These are phyloP conservation scores for Trebouxiophyceae sp. DNA, from an alignment of 163 green algal species.

Conservation along the genomic window DNA sequence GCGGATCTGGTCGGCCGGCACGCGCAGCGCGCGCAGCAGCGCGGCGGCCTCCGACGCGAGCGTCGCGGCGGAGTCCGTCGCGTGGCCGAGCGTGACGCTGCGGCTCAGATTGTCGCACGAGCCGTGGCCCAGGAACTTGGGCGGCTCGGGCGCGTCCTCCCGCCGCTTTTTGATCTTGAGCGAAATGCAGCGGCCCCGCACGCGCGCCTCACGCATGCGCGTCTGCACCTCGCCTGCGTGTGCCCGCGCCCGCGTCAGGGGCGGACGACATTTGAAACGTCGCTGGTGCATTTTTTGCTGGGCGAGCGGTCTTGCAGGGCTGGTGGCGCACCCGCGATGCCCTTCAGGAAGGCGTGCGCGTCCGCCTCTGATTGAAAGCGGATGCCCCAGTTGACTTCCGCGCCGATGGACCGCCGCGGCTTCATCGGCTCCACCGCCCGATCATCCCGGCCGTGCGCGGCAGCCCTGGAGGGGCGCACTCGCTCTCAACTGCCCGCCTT, in stretches of 20 bases:
- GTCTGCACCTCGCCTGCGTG: conserved; percentile 39
- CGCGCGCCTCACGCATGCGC: conserved; percentile 25
- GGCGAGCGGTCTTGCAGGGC: too few relatives aligned
- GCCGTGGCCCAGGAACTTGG: conserved; percentile 60
- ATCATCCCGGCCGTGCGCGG: conserved; percentile 3
- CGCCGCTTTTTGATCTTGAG: conserved; percentile 67
- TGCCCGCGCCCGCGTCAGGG: too few relatives aligned
- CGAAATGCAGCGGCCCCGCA: conserved; percentile 41
- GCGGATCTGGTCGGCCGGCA: conserved; percentile 53
- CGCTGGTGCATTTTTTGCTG: too few relatives aligned
- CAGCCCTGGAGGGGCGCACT: not conserved
- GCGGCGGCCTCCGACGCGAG: conserved; percentile 21
- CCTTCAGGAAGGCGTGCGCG: conserved; percentile 46
- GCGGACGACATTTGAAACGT: too few relatives aligned
- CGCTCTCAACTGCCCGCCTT: too few relatives aligned
- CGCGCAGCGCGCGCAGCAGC: conserved; percentile 44
- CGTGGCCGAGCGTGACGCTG: conserved; percentile 40
- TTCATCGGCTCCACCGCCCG: conserved; percentile 27
- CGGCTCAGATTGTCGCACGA: conserved; percentile 72
- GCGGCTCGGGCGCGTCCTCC: conserved; percentile 22
- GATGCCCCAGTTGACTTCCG: conserved; percentile 93
- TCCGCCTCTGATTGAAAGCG: conserved; percentile 58
- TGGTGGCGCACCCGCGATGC: conserved; percentile 30
- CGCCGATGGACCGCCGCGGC: conserved; percentile 50
- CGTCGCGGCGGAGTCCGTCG: conserved; percentile 18